Base-by-base conservation (phyloP, 2,329 filamentous ascomycete genomes). In the Mollisiaceae sp. region DNA sequence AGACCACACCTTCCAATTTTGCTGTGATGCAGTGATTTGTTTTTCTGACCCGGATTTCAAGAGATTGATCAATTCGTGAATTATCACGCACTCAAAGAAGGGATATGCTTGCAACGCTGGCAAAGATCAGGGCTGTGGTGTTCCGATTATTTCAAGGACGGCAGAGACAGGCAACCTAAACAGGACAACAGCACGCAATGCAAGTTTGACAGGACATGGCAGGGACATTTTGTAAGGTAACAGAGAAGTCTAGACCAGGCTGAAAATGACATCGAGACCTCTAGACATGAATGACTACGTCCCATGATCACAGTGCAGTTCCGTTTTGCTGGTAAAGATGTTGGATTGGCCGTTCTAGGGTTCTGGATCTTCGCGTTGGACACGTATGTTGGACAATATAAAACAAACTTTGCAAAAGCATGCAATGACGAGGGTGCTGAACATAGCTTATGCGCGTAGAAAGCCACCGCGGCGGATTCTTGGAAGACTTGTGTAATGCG, bases 381-480 rank as follows among this genome's bases (percentile, higher is more conserved):
- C 50, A 54, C 50, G 50, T 54, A 54, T 54, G 24, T 18, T 15
- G 14, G 14, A 32, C 50, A 54, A 54, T 35, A 35, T 35, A 35
- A 54, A 54, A 35, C 9, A 27, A 35, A 52, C 12, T 54, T 8
- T 54, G 50, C 50, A 18, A 35, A 8, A 18, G 22, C 50, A 35
- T 54, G 50, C 22, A 54, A 54, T 18, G 50, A 54, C 50, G 50
- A 54, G 50, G 50, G 15, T 35, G 24, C 22, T 32, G 32, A 24
- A 54, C 12, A 15, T 54, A 35, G 50, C 18, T 54, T 32, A 35
- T 15, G 50, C 24, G 24, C 12, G 27, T 18, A 27, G 22, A 54
- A 50, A 54, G 50, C 24, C 50, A 32, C 18, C 50, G 14, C 22
- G 27, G 50, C 24, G 50, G n/a, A 32, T 54, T 54, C 24, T 35